phyloP scores from a whole-genome alignment of 805 yeast genomes.

The Sugiyamaella valdiviana region DNA sequence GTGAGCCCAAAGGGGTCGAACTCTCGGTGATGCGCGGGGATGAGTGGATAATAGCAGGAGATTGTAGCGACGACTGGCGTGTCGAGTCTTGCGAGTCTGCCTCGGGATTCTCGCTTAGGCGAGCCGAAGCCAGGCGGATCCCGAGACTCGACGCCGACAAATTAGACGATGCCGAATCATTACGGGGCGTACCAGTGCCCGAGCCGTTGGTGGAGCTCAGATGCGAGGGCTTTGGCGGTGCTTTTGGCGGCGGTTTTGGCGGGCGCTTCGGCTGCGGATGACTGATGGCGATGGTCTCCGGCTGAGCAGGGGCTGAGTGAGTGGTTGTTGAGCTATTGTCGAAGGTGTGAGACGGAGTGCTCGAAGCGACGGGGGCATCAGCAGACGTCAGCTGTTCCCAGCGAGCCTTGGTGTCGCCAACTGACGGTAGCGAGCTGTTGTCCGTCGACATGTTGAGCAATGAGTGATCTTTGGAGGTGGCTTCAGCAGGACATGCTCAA shows the following conservation, averaged over 20 bases:
- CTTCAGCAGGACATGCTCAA: too few relatives aligned
- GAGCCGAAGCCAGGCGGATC: background rate
- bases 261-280: background rate
- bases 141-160: background rate
- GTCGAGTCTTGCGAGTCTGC: background rate
- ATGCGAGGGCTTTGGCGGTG: slow-evolving; percentile 18
- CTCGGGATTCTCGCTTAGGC: background rate
- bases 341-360: too few relatives aligned
- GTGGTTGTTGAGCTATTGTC: background rate
- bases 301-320: background rate
- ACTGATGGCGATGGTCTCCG: background rate
- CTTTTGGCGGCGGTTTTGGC: slow-evolving; percentile 1
- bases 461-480: too few relatives aligned
- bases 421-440: slow-evolving; percentile 21
- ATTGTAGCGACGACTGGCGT: background rate
- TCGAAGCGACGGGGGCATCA: background rate
- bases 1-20: background rate
- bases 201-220: slow-evolving; percentile 8
- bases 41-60: background rate
- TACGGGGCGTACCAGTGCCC: background rate
- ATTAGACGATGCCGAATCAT: background rate
- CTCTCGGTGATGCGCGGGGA: too few relatives aligned
- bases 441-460: slow-evolving; percentile 15
- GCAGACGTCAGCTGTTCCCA: slow-evolving; percentile 19
- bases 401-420: slow-evolving; percentile 15